A percentile compares a stretch with the other conserved stretches of the same genome.
These are phyloP conservation scores for Aureobasidium sp. DNA, from an alignment of 2,329 filamentous ascomycete species.

Conservation along the genomic window DNA sequence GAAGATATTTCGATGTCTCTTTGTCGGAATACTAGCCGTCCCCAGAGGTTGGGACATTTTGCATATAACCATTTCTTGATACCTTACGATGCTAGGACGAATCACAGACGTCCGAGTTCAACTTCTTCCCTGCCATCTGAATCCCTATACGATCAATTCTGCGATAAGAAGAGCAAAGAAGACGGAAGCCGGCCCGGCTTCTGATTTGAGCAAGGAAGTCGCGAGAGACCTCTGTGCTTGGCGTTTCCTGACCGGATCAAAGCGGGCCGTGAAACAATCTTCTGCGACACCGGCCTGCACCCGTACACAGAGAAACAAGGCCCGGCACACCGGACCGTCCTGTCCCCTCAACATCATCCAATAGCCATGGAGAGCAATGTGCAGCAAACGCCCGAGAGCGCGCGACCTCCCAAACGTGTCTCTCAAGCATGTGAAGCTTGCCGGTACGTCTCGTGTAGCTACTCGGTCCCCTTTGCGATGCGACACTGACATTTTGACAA, in stretches of 20 bases:
- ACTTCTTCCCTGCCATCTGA: neutral
- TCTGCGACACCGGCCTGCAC: neutral
- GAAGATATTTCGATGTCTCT: neutral
- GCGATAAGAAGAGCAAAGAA: neutral
- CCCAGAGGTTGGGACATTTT: neutral
- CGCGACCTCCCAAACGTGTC: constrained; percentile 5
- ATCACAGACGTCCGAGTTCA: neutral
- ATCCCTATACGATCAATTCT: neutral
- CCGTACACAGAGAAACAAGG: neutral
- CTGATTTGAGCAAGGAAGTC: neutral
- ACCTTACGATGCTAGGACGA: neutral
- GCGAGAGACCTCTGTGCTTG: neutral
- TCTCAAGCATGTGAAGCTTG: constrained; percentile 9
- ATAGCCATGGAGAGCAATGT: constrained; percentile 3
- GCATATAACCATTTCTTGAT: neutral
- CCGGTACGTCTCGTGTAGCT: neutral
- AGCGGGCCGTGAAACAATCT: neutral
- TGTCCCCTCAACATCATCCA: constrained; percentile 4
- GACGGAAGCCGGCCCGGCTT: neutral
- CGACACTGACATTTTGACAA: neutral
- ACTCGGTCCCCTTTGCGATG: neutral
- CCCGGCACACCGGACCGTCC: neutral
- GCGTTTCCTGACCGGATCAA: neutral
- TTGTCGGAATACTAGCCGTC: neutral
- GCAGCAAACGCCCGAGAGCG: constrained; percentile 6